Evolutionary conservation across 768 basidiomycete genomes (phyloP).

Genomic region (Collybiopsis confluens): DNA sequence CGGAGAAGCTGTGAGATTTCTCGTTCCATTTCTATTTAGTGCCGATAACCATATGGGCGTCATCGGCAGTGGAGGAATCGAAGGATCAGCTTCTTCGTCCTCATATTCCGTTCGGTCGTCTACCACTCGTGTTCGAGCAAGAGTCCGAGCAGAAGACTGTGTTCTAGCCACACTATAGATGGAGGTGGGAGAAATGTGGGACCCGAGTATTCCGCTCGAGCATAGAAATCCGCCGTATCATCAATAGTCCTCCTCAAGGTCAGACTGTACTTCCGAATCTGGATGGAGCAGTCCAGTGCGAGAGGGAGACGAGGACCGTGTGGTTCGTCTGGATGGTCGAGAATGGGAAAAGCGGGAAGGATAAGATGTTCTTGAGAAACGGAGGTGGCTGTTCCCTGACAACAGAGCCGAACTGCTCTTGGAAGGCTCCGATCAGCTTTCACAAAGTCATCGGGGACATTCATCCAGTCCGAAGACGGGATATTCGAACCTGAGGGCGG

Average conservation of each 20-base stretch:
- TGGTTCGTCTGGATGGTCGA: background rate
- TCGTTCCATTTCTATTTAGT: no score
- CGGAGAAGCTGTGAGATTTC: no score
- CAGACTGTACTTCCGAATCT: background rate
- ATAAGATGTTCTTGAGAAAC: background rate
- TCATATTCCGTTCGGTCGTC: conserved; percentile 1
- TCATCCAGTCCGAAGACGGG: no score
- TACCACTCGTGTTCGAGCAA: background rate
- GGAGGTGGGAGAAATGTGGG: background rate
- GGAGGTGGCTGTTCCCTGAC: background rate
- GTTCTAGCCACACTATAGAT: background rate
- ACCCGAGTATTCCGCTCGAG: background rate
- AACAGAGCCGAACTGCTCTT: background rate
- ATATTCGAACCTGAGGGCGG: no score
- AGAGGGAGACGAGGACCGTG: conserved; percentile 1
- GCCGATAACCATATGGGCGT: no score
- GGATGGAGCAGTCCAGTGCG: background rate
- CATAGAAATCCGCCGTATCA: conserved; percentile 4
- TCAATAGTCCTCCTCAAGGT: background rate
- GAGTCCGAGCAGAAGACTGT: conserved; percentile 4
- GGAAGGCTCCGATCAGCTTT: no score
- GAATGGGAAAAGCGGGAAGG: background rate
- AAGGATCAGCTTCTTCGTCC: background rate
- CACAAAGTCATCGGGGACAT: no score
- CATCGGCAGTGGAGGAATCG: background rate